Evolutionary conservation across 305 asterid species (phyloP).

Genomic region (Plantago coronopus): DNA sequence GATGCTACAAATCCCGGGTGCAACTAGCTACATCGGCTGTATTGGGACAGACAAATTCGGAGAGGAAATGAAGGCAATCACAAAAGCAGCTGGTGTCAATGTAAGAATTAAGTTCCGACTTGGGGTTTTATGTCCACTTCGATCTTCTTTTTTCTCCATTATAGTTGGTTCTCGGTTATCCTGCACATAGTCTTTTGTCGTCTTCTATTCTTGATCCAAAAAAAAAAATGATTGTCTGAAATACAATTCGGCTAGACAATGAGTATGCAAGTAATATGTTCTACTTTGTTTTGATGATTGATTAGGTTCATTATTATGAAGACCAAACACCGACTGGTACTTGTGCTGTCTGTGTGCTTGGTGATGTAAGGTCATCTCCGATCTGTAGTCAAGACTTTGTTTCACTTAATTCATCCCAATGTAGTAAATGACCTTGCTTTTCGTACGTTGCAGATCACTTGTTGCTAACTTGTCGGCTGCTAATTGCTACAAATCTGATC

Average conservation of each 20-base stretch:
- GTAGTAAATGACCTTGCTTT: no score
- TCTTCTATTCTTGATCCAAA: conserved; percentile 1
- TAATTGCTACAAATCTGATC: conserved; percentile 73
- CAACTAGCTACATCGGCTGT: conserved; percentile 86
- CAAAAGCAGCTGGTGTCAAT: conserved; percentile 71
- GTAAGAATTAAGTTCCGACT: conserved; percentile 34
- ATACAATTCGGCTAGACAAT: neutral
- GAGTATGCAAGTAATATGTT: conserved; percentile 1
- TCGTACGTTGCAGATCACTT: conserved; percentile 70
- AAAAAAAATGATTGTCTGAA: conserved; percentile 1
- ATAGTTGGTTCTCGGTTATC: neutral
- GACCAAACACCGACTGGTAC: conserved; percentile 91
- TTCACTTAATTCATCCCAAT: neutral
- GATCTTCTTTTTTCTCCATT: neutral
- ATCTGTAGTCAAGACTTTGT: neutral
- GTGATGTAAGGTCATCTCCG: conserved; percentile 73
- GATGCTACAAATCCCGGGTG: conserved; percentile 96
- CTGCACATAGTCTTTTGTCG: neutral
- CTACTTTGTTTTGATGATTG: neutral
- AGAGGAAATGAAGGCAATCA: conserved; percentile 84
- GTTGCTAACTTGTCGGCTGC: conserved; percentile 86
- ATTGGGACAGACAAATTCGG: conserved; percentile 94
- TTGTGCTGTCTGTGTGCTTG: conserved; percentile 85
- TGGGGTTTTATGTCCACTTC: conserved; percentile 11
- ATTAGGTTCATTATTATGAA: conserved; percentile 81